Conservation (phyloP, 2,329 filamentous ascomycete species). For the Cryphonectria radicalis region DNA sequence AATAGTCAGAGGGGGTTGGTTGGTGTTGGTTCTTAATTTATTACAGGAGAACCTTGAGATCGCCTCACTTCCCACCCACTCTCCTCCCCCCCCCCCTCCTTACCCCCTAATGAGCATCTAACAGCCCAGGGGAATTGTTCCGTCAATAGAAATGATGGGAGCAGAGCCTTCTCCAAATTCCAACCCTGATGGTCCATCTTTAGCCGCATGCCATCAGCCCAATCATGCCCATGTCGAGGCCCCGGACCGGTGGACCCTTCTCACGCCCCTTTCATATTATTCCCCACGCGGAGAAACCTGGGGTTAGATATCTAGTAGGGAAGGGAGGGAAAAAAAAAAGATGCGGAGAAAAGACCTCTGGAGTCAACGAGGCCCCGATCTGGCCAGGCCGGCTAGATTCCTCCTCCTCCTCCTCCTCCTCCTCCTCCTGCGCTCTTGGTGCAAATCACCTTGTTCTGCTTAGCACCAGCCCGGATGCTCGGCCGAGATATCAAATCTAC, state of each 20-base stretch:
- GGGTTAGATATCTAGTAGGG: background rate
- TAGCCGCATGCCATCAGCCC: conserved; percentile 4
- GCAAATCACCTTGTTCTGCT: background rate
- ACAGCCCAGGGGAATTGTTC: conserved; percentile 23
- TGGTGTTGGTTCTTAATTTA: background rate
- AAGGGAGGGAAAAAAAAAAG: too few relatives aligned
- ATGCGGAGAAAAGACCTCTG: conserved; percentile 1
- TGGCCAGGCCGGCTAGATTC: background rate
- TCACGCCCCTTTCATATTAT: background rate
- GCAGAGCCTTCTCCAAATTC: background rate
- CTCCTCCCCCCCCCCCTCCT: too few relatives aligned
- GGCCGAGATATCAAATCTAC: background rate
- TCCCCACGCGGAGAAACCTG: conserved; percentile 12
- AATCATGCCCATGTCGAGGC: conserved; percentile 2
- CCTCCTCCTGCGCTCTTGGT: background rate
- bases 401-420: background rate
- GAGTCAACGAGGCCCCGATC: background rate
- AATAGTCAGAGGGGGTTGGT: too few relatives aligned
- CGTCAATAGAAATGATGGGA: conserved; percentile 22
- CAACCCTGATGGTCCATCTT: background rate
- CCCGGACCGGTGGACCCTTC: conserved; percentile 3
- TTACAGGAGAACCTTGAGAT: background rate
- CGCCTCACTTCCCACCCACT: background rate
- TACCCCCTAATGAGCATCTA: background rate
- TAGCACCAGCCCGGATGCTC: background rate